Evolutionary conservation across 2,329 filamentous ascomycete species (phyloP), one percentile per base, ranked within the genome.

Genomic region (Paracorniculantispora psalliotae): DNA sequence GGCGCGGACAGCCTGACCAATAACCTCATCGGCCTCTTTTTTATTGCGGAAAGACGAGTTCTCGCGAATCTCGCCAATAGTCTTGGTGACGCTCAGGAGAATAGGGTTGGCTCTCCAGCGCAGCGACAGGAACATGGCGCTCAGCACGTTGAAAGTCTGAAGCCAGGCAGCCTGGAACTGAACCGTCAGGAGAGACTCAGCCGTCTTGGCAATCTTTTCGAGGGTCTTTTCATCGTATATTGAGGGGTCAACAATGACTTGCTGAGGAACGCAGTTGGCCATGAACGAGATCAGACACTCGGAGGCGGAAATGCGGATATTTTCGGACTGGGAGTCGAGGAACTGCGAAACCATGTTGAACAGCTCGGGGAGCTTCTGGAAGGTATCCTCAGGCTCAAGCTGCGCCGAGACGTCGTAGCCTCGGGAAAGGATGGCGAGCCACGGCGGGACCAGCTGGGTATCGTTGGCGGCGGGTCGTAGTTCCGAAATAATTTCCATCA

Each of bases 91-190:
- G 57, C 87, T 86, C 49, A 86, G 79, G 63, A 97, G 79, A 61
- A 92, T 87, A 6, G 92, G 91, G 66, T 88, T 83, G 2, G 92
- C 86, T 61, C 87, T 87, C 93, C 93, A 97, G 66, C 89, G 85
- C 61, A 97, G 78, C 2, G 88, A 83, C 67, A 96, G 91, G 64
- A 96, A 96, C 77, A 96, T 90, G 57, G 91, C 89, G 8, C 86
- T 86, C 37, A 96, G 80, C 8, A 97, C 90, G 65, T 87, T 91
- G 76, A 97, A 97, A 1, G 96, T 92, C 71, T 99, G 92, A 75
- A 90, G 86, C 91, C 93, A 97, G 3, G 94, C 94, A 26, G 88
- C 86, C 75, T 97, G 94, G 69, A 92, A 99, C 69, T 94, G 94
- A 41, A 97, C 86, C 54, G 86, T 92, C 48, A 99, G 80, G 8